Conservation (phyloP, 148 eudicot genomes). For the Vaccinium myrtillus region DNA sequence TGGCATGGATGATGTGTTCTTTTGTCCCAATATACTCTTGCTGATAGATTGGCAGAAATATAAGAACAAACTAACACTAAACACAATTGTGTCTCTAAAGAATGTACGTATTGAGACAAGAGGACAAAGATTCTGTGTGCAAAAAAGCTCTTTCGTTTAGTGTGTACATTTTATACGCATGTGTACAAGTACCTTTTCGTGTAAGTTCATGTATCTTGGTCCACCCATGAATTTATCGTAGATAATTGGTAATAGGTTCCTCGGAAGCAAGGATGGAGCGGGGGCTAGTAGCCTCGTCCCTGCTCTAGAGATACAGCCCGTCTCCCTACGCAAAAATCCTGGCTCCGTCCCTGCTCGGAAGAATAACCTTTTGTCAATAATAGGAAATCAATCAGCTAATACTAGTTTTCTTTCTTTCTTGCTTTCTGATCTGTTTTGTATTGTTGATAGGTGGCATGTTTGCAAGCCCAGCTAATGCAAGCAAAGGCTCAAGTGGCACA, state of each 20-base stretch:
- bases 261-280: too few relatives aligned
- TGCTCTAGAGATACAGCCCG: too few relatives aligned
- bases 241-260: too few relatives aligned
- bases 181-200: neutral
- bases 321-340: too few relatives aligned
- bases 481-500: conserved; percentile 59
- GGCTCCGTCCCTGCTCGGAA: neutral
- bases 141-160: neutral
- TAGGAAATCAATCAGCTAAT: neutral
- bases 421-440: neutral
- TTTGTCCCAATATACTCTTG: neutral
- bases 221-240: neutral
- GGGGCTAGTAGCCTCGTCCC: too few relatives aligned
- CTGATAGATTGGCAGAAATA: neutral
- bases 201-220: neutral
- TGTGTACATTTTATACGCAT: neutral
- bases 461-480: conserved; percentile 88
- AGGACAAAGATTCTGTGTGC: neutral
- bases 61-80: too few relatives aligned
- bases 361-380: neutral
- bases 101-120: neutral
- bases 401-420: neutral
- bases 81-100: neutral
- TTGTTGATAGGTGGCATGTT: conserved; percentile 59
- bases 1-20: neutral